Evolutionary conservation across 73 alveolate species (phyloP), one percentile per base, ranked within the genome.

Genomic region (Paramecium primaurelia): DNA sequence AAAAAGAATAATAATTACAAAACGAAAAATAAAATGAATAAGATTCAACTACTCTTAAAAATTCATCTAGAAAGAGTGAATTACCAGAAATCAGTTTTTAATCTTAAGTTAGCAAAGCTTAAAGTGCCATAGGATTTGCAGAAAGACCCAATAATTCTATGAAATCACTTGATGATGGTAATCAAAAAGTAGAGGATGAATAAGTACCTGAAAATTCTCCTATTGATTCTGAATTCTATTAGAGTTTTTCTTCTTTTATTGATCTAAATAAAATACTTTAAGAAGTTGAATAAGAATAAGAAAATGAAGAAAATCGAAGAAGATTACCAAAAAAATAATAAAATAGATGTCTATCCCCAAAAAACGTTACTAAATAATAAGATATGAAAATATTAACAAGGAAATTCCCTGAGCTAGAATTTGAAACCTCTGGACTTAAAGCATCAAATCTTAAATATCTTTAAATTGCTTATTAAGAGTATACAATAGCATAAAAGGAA

Each of bases 71-170:
- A 40, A 34, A 40, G 4, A 73, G 87, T 36, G 87, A 73, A 16
- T 7, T 73, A 12, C 87, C 87, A 36, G 87, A 73, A 22, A 30
- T 73, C 34, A 73, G 58, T 34, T 73, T 73, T 28, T 73, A 73
- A 73, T 73, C 87, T 36, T 38, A 73, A 73, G 59, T 73, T 73
- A 73, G 87, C 40, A 37, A 73, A n/a, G 87, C 87, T n/a, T 37
- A 37, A 40, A 37, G 60, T 37, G 87, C 87, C 3, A 16, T 34
- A 37, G 59, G 87, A 34, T 73, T 37, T 36, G 58, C 58, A 73
- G 60, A 73, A 34, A 73, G 58, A 37, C 87, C 87, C 0, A 73
- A 73, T 14, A 73, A 73, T 37, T 73, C 87, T 18, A 34, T 73
- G 58, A 73, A 73, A 73, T 73, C 87, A 36, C 59, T 73, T 30